Evolutionary conservation across 2,329 filamentous ascomycete genomes (phyloP).

Genomic region (Westerdykella ornata): DNA sequence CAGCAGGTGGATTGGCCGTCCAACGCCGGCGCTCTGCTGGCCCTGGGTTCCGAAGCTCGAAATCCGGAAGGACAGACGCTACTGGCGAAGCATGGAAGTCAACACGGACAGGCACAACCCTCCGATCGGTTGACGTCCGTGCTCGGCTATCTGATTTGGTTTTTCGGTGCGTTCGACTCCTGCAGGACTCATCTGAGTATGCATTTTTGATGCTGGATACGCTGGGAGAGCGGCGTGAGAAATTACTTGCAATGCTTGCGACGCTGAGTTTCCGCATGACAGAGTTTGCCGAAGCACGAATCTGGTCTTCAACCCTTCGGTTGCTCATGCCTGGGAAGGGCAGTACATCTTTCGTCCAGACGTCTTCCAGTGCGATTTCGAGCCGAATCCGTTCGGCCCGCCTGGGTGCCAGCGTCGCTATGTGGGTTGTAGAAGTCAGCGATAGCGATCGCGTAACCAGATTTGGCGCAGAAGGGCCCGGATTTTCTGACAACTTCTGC

Average conservation of each 20-base stretch:
- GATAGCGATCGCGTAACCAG: constrained; percentile 74
- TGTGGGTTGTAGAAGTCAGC: constrained; percentile 58
- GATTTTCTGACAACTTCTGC: constrained; percentile 50
- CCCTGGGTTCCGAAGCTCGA: constrained; percentile 36
- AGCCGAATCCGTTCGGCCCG: constrained; percentile 70
- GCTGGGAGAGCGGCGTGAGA: constrained; percentile 64
- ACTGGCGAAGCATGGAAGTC: constrained; percentile 45
- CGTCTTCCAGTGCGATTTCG: constrained; percentile 65
- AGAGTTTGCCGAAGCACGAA: constrained; percentile 72
- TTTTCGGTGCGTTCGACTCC: constrained; percentile 21
- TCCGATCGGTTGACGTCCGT: constrained; percentile 21
- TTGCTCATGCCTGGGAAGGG: constrained; percentile 76
- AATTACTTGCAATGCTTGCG: constrained; percentile 69
- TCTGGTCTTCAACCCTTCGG: constrained; percentile 62
- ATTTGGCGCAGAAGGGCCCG: constrained; percentile 39
- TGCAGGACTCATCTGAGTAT: constrained; percentile 31
- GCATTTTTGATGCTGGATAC: constrained; percentile 40
- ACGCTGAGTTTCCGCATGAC: constrained; percentile 85
- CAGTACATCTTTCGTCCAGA: constrained; percentile 76
- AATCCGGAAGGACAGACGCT: constrained; percentile 45
- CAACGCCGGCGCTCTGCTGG: constrained; percentile 22
- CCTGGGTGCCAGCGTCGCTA: constrained; percentile 66
- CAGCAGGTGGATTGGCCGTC: constrained; percentile 21
- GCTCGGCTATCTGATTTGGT: constrained; percentile 23
- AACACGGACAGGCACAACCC: constrained; percentile 30